Percentiles rank a stretch among this genome's conserved stretches.
These are phyloP conservation scores for Stephania cephalantha DNA, from an alignment of 164 flowering plant species.

Conservation along the genomic window DNA sequence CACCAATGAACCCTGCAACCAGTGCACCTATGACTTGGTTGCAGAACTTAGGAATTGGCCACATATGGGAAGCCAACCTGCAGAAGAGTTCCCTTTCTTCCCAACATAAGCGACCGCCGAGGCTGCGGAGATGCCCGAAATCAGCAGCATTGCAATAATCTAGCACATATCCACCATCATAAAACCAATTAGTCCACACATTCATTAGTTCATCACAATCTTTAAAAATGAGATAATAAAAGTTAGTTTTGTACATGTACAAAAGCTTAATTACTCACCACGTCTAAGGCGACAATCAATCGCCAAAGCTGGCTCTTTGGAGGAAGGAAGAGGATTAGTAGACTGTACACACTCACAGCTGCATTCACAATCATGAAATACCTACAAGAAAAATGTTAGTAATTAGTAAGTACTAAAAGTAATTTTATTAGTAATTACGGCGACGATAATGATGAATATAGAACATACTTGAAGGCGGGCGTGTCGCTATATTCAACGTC, in stretches of 20 bases:
- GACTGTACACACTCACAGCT: slow-evolving; percentile 41
- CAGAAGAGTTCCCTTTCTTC: slow-evolving; percentile 57
- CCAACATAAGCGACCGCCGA: slow-evolving; percentile 65
- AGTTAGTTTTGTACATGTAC: not conserved
- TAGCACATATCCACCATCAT: slow-evolving; percentile 11
- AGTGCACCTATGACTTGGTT: slow-evolving; percentile 48
- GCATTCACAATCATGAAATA: slow-evolving; percentile 55
- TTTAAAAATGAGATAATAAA: not conserved
- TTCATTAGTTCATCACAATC: not conserved
- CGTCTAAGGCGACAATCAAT: slow-evolving; percentile 42
- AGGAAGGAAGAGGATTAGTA: slow-evolving; percentile 43
- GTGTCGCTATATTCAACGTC: slow-evolving; percentile 44
- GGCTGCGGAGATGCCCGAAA: slow-evolving; percentile 59
- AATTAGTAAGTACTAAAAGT: not conserved
- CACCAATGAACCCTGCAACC: slow-evolving; percentile 44
- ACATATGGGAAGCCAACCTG: slow-evolving; percentile 80
- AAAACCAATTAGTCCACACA: not conserved
- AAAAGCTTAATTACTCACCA: slow-evolving; percentile 29
- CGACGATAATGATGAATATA: not conserved
- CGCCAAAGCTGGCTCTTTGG: slow-evolving; percentile 29
- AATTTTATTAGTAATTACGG: not conserved
- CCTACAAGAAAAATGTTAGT: slow-evolving; percentile 27
- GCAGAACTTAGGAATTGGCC: slow-evolving; percentile 59
- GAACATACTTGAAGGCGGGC: slow-evolving; percentile 56
- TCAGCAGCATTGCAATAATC: slow-evolving; percentile 45